These are phyloP conservation scores for Verticillium alfalfae DNA, from an alignment of 2,329 filamentous ascomycete species.

Conservation along the genomic window DNA sequence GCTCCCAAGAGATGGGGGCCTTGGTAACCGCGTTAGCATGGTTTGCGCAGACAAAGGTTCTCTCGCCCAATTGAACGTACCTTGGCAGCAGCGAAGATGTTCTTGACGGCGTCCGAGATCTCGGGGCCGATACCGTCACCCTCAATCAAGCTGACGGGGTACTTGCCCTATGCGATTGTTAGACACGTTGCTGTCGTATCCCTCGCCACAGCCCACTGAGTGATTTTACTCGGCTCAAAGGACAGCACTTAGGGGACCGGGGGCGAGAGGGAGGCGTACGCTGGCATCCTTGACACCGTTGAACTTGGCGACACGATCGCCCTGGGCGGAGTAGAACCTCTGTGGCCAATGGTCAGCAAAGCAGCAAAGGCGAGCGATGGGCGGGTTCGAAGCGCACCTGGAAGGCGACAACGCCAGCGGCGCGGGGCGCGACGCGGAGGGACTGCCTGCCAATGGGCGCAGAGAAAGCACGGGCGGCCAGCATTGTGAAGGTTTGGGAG, in stretches of 20 bases:
- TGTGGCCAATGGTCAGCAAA: conserved; percentile 17
- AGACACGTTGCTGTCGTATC: neutral
- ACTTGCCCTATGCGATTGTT: conserved; percentile 66
- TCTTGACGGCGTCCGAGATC: conserved; percentile 96
- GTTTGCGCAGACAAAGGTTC: neutral
- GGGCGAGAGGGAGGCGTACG: conserved; percentile 49
- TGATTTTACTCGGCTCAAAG: conserved; percentile 25
- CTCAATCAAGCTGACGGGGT: conserved; percentile 94
- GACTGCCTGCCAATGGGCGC: conserved; percentile 72
- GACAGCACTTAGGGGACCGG: conserved; percentile 2
- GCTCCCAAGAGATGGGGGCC: conserved; percentile 94
- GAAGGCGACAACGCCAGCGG: conserved; percentile 38
- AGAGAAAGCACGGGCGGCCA: conserved; percentile 74
- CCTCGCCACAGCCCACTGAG: conserved; percentile 21
- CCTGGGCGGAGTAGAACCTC: conserved; percentile 59
- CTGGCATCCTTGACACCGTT: conserved; percentile 82
- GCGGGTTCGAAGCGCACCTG: conserved; percentile 44
- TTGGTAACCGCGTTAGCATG: conserved; percentile 29
- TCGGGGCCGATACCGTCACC: conserved; percentile 98
- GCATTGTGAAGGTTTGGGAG: conserved; percentile 55
- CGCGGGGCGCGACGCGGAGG: conserved; percentile 63
- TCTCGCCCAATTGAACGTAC: conserved; percentile 42
- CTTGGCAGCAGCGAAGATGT: conserved; percentile 94
- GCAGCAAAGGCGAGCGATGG: conserved; percentile 5
- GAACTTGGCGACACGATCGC: conserved; percentile 84